A percentile compares a stretch with the other conserved stretches of the same genome.
Evolutionary conservation across 2,329 filamentous ascomycete species (phyloP).

Genomic region (Aspergillus luchuensis): DNA sequence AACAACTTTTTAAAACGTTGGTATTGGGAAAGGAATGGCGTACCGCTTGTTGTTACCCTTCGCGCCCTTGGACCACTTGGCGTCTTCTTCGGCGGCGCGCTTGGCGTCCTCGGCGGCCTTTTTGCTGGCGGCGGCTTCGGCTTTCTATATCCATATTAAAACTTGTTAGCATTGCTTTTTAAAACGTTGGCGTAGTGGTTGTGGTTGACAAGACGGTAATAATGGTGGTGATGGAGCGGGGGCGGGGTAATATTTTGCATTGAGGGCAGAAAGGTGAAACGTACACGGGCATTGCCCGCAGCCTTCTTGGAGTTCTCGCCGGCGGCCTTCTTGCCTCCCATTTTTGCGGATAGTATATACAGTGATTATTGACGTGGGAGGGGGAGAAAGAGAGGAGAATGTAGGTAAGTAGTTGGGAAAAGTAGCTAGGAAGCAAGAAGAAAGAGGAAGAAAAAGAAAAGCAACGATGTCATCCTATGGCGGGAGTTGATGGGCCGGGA

Average conservation of each 20-base stretch:
- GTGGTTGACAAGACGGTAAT: not conserved
- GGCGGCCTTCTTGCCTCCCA: conserved; percentile 69
- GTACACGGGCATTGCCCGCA: conserved; percentile 71
- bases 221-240: conserved; percentile 19
- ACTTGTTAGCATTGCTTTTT: no score
- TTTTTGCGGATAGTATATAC: conserved; percentile 39
- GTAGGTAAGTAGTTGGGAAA: not conserved
- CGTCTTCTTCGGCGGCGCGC: conserved; percentile 67
- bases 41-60: conserved; percentile 89
- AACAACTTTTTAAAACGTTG: no score
- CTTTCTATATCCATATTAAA: conserved; percentile 66
- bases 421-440: not conserved
- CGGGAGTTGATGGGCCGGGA: conserved; percentile 6
- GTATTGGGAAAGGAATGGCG: conserved; percentile 30
- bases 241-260: conserved; percentile 25
- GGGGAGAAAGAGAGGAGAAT: not conserved
- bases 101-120: conserved; percentile 69
- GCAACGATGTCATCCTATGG: conserved; percentile 5
- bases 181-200: no score
- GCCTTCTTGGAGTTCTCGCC: conserved; percentile 86
- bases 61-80: conserved; percentile 80
- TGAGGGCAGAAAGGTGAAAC: conserved; percentile 23
- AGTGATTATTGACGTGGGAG: not conserved
- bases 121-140: conserved; percentile 81
- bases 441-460: not conserved